A percentile compares a stretch with the other conserved stretches of the same genome.
Evolutionary conservation across 495 filamentous ascomycete genomes (phyloP).

Genomic region (Daldinia bambusicola): DNA sequence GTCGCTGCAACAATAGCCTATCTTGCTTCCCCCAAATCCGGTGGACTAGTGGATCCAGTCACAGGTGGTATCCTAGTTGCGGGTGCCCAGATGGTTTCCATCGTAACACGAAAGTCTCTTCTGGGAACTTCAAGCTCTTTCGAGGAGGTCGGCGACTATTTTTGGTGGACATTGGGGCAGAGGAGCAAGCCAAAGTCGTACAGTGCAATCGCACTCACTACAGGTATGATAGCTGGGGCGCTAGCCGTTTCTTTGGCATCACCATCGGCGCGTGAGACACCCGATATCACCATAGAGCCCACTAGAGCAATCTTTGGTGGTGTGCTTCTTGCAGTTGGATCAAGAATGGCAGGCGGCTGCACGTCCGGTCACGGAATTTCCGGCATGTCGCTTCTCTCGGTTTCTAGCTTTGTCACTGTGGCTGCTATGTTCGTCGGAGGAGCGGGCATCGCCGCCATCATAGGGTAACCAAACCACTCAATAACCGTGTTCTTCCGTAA

Average conservation of each 20-base stretch:
- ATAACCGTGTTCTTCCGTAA: background rate
- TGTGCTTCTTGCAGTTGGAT: constrained; percentile 61
- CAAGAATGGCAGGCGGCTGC: constrained; percentile 66
- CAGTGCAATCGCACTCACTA: constrained; percentile 55
- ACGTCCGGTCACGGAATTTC: constrained; percentile 70
- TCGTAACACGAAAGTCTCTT: constrained; percentile 54
- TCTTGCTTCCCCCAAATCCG: constrained; percentile 44
- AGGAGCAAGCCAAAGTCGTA: constrained; percentile 44
- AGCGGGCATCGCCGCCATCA: constrained; percentile 26
- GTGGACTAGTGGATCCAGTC: constrained; percentile 51
- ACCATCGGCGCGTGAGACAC: constrained; percentile 43
- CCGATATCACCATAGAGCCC: constrained; percentile 44
- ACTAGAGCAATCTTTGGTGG: constrained; percentile 57
- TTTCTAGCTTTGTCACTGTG: constrained; percentile 64
- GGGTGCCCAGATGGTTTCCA: constrained; percentile 57
- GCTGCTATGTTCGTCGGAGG: constrained; percentile 61
- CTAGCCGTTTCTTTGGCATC: constrained; percentile 44
- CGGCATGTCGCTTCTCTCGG: constrained; percentile 61
- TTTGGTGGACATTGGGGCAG: constrained; percentile 53
- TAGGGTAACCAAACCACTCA: constrained; percentile 11
- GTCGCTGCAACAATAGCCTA: constrained; percentile 44
- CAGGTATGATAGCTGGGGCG: constrained; percentile 58
- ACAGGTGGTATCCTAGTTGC: constrained; percentile 63
- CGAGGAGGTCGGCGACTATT: constrained; percentile 61
- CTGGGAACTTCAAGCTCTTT: constrained; percentile 64